phyloP scores from a whole-genome alignment of 306 rosid genomes.

The Citrullus amarus region DNA sequence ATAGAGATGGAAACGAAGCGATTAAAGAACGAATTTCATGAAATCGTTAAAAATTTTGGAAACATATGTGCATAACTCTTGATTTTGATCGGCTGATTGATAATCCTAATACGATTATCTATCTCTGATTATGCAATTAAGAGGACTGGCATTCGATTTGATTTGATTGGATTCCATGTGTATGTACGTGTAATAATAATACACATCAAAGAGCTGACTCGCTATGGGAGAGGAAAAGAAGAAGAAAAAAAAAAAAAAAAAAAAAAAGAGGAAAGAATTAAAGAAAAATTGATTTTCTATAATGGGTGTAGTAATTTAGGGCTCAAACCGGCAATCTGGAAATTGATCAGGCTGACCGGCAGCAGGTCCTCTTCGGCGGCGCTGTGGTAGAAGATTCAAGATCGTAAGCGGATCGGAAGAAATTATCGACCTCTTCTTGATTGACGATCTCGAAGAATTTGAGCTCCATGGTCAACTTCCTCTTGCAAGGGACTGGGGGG shows the following conservation, averaged over 20 bases:
- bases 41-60: not conserved
- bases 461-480: slow-evolving; percentile 29
- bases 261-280: not conserved
- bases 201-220: slow-evolving; percentile 8
- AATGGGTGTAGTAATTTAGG: slow-evolving; percentile 27
- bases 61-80: not conserved
- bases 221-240: not conserved
- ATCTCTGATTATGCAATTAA: slow-evolving; percentile 6
- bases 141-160: not conserved
- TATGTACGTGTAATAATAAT: slow-evolving; percentile 11
- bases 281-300: slow-evolving; percentile 6
- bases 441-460: slow-evolving; percentile 35
- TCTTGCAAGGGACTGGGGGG: slow-evolving; percentile 23
- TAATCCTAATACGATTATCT: not conserved
- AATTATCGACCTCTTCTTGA: slow-evolving; percentile 32
- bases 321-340: slow-evolving; percentile 9
- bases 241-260: not conserved
- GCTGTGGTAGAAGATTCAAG: slow-evolving; percentile 1
- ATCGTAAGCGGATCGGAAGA: slow-evolving; percentile 33
- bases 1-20: not conserved
- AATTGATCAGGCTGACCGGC: not conserved
- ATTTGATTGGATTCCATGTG: not conserved
- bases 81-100: not conserved
- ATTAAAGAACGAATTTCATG: not conserved
- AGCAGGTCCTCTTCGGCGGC: slow-evolving; percentile 14